Percentiles rank a stretch among this genome's conserved stretches.
phyloP scores from a whole-genome alignment of 2,329 filamentous ascomycete genomes.

The Talaromyces marneffei region DNA sequence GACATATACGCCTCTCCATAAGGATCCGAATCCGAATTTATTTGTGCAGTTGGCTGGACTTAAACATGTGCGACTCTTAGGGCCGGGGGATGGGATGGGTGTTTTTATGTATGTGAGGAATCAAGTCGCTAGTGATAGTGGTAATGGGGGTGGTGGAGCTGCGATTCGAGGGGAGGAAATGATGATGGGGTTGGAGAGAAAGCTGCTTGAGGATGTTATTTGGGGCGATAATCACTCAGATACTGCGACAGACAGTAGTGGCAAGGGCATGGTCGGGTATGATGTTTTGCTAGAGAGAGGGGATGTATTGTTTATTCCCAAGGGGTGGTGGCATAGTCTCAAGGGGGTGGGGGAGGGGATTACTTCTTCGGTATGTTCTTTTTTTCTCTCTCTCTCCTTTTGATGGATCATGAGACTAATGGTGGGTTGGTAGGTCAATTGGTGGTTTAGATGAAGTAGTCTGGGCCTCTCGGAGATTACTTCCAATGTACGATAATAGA shows the following conservation, averaged over 20 bases:
- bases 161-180: constrained; percentile 74
- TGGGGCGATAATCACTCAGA: constrained; percentile 50
- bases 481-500: background rate
- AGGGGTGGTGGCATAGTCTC: constrained; percentile 83
- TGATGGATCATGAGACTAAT: background rate
- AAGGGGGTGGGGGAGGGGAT: constrained; percentile 56
- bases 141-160: constrained; percentile 23
- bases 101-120: constrained; percentile 56
- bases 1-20: constrained; percentile 84
- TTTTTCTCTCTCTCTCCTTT: constrained; percentile 12
- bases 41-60: constrained; percentile 73
- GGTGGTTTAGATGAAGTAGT: constrained; percentile 57
- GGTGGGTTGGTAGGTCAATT: constrained; percentile 54
- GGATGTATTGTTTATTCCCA: constrained; percentile 72
- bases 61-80: constrained; percentile 69
- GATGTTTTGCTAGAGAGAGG: constrained; percentile 58
- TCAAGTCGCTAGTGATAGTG: constrained; percentile 27
- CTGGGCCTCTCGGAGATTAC: background rate
- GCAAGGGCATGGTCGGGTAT: constrained; percentile 21
- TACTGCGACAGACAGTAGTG: background rate
- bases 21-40: constrained; percentile 89
- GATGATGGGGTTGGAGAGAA: constrained; percentile 75
- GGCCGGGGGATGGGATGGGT: constrained; percentile 56
- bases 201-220: constrained; percentile 59
- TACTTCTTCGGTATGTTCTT: constrained; percentile 50